Conservation (phyloP, 805 yeast genomes). For the Maudiozyma turicensis region DNA sequence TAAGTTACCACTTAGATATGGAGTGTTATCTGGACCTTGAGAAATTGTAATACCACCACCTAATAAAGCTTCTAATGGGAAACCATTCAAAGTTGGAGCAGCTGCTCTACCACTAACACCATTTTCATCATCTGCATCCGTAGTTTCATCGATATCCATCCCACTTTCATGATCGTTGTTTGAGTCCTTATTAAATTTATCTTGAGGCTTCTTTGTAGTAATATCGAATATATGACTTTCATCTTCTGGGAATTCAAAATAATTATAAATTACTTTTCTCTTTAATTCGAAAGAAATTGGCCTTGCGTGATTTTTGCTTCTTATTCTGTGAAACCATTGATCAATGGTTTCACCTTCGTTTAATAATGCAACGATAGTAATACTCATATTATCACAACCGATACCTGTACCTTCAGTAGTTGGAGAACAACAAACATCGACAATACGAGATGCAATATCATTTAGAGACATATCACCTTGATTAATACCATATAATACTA, state of each 20-base stretch:
- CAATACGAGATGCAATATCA: slow-evolving; percentile 75
- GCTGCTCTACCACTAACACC: slow-evolving; percentile 9
- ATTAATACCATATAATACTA: slow-evolving; percentile 81
- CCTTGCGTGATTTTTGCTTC: slow-evolving; percentile 32
- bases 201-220: slow-evolving; percentile 26
- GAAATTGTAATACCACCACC: slow-evolving; percentile 25
- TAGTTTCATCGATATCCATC: slow-evolving; percentile 20
- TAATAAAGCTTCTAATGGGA: slow-evolving; percentile 24
- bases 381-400: slow-evolving; percentile 98
- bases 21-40: slow-evolving; percentile 35
- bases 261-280: slow-evolving; percentile 41
- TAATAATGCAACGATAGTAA: slow-evolving; percentile 76
- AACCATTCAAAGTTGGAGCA: slow-evolving; percentile 13
- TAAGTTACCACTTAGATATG: slow-evolving; percentile 54
- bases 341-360: slow-evolving; percentile 39
- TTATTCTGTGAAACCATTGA: slow-evolving; percentile 53
- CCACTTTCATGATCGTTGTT: slow-evolving; percentile 7
- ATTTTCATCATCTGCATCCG: slow-evolving; percentile 31
- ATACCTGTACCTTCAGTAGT: slow-evolving; percentile 86
- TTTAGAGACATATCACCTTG: slow-evolving; percentile 51
- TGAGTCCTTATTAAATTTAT: slow-evolving; percentile 8
- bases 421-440: slow-evolving; percentile 94
- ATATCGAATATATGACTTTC: slow-evolving; percentile 31
- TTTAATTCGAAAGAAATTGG: slow-evolving; percentile 36
- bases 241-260: slow-evolving; percentile 39